These are phyloP conservation scores for Cercis canadensis DNA, from an alignment of 306 rosid species.

Conservation along the genomic window DNA sequence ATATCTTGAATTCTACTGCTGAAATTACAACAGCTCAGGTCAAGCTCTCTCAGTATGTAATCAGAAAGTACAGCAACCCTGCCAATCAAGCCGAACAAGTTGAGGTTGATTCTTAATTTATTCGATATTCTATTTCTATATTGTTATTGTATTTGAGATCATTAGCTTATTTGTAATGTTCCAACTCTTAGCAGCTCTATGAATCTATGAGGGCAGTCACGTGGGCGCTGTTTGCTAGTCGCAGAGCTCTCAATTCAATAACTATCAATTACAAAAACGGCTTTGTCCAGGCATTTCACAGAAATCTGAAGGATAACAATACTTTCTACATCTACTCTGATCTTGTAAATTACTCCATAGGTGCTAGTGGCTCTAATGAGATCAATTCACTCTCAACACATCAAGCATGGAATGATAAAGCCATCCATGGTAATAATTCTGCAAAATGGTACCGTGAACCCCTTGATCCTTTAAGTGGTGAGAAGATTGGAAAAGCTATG, in stretches of 20 bases:
- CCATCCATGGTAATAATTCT: slow-evolving; percentile 73
- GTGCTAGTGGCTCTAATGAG: slow-evolving; percentile 44
- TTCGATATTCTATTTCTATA: slow-evolving; percentile 8
- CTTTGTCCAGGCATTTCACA: slow-evolving; percentile 95
- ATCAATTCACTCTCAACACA: slow-evolving; percentile 46
- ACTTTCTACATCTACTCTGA: slow-evolving; percentile 94
- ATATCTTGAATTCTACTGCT: slow-evolving; percentile 86
- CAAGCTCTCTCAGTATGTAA: slow-evolving; percentile 80
- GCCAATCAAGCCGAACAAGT: slow-evolving; percentile 88
- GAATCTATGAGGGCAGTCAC: slow-evolving; percentile 88
- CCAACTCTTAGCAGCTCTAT: slow-evolving; percentile 76
- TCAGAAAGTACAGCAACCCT: slow-evolving; percentile 76
- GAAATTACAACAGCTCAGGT: slow-evolving; percentile 95
- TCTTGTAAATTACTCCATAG: slow-evolving; percentile 84
- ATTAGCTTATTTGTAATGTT: slow-evolving; percentile 32
- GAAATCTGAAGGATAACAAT: slow-evolving; percentile 85
- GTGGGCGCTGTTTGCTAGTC: slow-evolving; percentile 90
- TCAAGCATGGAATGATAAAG: slow-evolving; percentile 67
- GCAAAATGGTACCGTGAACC: slow-evolving; percentile 96
- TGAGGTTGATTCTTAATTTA: slow-evolving; percentile 63
- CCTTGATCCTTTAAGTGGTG: slow-evolving; percentile 87
- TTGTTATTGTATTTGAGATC: slow-evolving; percentile 13
- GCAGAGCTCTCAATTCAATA: slow-evolving; percentile 89
- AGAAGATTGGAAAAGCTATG: slow-evolving; percentile 86
- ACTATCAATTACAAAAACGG: slow-evolving; percentile 91